Base-by-base conservation (phyloP, 495 filamentous ascomycete genomes). In the Talaromyces trachyspermus region DNA sequence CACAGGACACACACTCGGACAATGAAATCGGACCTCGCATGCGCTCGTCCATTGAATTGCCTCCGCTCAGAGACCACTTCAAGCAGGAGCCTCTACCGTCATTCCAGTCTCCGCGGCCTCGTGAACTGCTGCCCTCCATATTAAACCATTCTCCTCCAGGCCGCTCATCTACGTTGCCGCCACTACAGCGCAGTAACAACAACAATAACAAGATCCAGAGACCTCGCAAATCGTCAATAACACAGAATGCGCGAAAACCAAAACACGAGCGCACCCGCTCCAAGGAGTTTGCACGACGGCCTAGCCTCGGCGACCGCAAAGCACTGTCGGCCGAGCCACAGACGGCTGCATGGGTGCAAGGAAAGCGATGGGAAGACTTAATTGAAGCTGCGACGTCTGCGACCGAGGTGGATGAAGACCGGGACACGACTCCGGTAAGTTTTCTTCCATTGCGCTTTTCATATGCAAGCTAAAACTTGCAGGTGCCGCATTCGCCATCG, bases 341-440 rank as follows among this genome's bases (percentile, higher is more conserved):
- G 24, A 69, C 67, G 0, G 79, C 74, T n/a, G 78, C 78, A 7
- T 80, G 77, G 51, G 78, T 83, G 36, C 86, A 83, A 62, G 87
- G 88, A 32, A 91, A 89, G 70, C 75, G 89, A 57, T 95, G 89
- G 89, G 88, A 95, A 64, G 89, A 95, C 63, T 66, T 95, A 50
- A 89, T 95, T 48, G 89, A 95, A 64, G 89, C 89, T 8, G 87
- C 87, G 18, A 84, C 89, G 12, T 94, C 87, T 27, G 88, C 88
- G 8, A 95, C 88, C 5, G 89, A 95, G 72, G 76, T 61, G 35
- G 89, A 92, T 65, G 88, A 92, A 54, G 87, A 91, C 55, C 79
- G 83, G 54, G 86, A 91, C 52, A 78, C 87, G 60, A 89, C 85
- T 54, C 85, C 85, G 51, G 85, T 88, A 72, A 75, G 80, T 74